phyloP scores from a whole-genome alignment of 202 grass and related monocot genomes.

The Schoenoplectus tabernaemontani region DNA sequence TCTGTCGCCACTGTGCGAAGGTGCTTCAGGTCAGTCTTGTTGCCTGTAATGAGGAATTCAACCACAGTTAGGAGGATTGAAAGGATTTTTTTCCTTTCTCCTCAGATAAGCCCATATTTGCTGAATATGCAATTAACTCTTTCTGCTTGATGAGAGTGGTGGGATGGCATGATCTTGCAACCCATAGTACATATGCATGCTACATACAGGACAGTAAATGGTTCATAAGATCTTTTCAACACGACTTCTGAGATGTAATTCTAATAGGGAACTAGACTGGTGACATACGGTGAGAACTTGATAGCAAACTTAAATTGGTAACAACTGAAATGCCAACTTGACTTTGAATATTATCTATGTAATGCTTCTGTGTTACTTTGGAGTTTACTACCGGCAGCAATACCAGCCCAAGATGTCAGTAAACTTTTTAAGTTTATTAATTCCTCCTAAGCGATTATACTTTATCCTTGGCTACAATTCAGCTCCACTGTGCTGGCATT shows the following conservation, averaged over 20 bases:
- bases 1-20: constrained; percentile 21
- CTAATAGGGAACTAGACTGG: background rate
- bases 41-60: constrained; percentile 15
- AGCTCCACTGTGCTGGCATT: background rate
- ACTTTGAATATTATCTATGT: background rate
- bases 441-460: too few relatives aligned
- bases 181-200: background rate
- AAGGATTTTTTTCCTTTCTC: background rate
- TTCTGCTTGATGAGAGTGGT: background rate
- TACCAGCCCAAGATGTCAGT: background rate
- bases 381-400: background rate
- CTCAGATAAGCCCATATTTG: background rate
- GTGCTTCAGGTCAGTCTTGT: constrained; percentile 39
- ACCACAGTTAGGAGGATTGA: background rate
- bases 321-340: background rate
- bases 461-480: background rate
- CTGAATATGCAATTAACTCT: background rate
- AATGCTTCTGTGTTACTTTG: background rate
- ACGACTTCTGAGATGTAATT: too few relatives aligned
- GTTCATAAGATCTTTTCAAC: background rate
- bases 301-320: too few relatives aligned
- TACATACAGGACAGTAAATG: too few relatives aligned
- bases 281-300: background rate
- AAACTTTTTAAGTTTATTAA: too few relatives aligned
- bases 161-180: background rate